Base-by-base conservation (phyloP, 768 basidiomycete species). In the Solioccasus polychromus region DNA sequence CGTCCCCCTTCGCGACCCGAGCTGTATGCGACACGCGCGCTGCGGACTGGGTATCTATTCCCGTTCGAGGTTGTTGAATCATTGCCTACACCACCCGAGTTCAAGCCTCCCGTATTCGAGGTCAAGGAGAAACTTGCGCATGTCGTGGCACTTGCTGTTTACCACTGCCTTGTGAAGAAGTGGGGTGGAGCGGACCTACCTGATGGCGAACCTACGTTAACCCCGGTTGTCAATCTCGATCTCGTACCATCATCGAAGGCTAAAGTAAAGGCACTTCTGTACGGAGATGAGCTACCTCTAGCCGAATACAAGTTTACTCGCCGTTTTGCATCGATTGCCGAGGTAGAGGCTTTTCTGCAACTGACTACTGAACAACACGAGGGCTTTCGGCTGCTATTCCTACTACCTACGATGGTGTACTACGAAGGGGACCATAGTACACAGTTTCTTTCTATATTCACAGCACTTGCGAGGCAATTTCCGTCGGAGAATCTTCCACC, bases 51-150 rank as follows among this genome's bases (percentile, higher is more conserved):
- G 12, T 34, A 34, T 17, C 17, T 34, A 4, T 34, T 34, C 18
- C 32, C 32, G 12, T 34, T 17, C 7, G 32, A 31, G 30, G 32
- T 7, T 34, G 32, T 34, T 26, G 26, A 26, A 26, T 11, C 26
- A 26, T 6, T 11, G 11, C 26, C 26, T 6, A 26, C 6, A 11
- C 11, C 69, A 71, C 40, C 60, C 76, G 4, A n/a, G n/a, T n/a
- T n/a, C n/a, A n/a, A n/a, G n/a, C n/a, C n/a, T n/a, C n/a, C n/a
- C 32, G 15, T 5, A 15, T 19, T 8, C 4, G 36, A 38, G 24
- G 4, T 9, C 15, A 19, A 75, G 34, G n/a, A 25, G 0, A 10
- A 25, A 5, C n/a, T 25, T 25, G 36, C 5, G 8, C 25, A 18
- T 18, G 28, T 17, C 3, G 6, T 28, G 2, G 17, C 38, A 19